A percentile compares a stretch with the other conserved stretches of the same genome.
Evolutionary conservation across 2,329 filamentous ascomycete genomes (phyloP).

Genomic region (Penicillium psychrosexuale): DNA sequence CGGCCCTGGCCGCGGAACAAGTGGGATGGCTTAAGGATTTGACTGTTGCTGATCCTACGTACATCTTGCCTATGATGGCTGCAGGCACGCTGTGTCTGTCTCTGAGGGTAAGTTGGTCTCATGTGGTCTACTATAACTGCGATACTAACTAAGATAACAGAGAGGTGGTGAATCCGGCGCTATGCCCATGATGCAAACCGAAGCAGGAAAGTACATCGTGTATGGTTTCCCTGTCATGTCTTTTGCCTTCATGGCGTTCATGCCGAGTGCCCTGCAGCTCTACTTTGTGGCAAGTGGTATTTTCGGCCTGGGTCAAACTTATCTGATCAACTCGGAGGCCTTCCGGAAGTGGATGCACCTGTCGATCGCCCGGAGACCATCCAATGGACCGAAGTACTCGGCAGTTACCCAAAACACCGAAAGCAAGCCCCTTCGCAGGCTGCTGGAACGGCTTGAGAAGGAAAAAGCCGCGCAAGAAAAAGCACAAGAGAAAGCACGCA

Average conservation of each 20-base stretch:
- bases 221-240: constrained; percentile 53
- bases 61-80: constrained; percentile 65
- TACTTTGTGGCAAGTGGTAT: constrained; percentile 55
- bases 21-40: constrained; percentile 77
- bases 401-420: constrained; percentile 2
- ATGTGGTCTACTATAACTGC: neutral
- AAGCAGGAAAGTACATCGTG: constrained; percentile 35
- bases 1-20: constrained; percentile 68
- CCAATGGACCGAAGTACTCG: neutral
- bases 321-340: constrained; percentile 39
- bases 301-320: constrained; percentile 44
- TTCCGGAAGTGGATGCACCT: constrained; percentile 33
- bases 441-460: constrained; percentile 14
- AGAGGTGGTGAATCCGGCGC: constrained; percentile 39
- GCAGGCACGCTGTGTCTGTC: constrained; percentile 56
- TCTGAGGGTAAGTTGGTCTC: constrained; percentile 52
- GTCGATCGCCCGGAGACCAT: constrained; percentile 15
- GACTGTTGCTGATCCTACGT: constrained; percentile 72
- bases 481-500: constrained; percentile 6
- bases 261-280: constrained; percentile 59
- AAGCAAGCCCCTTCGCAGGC: constrained; percentile 17
- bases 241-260: constrained; percentile 53
- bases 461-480: constrained; percentile 11
- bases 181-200: constrained; percentile 30
- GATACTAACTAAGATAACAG: constrained; percentile 17